Percentiles rank a stretch among this genome's conserved stretches.
Conservation (phyloP, 1,284 basidiomycete genomes). For the Leccinum fuscescens region DNA sequence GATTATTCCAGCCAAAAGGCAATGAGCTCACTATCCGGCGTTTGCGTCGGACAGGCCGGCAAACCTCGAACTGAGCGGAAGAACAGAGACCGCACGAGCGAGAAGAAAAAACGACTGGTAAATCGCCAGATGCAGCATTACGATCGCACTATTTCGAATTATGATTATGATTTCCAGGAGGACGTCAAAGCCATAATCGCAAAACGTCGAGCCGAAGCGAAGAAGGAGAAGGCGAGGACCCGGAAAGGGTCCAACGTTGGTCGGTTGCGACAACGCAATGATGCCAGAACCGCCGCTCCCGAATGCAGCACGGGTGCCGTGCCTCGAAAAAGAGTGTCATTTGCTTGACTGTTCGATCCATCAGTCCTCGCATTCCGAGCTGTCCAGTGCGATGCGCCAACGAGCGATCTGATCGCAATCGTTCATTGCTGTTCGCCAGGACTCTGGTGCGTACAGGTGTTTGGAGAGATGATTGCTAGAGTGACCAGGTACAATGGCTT, state of each 20-base stretch:
- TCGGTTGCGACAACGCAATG: slow-evolving; percentile 13
- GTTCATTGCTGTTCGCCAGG: slow-evolving; percentile 7
- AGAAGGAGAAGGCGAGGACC: slow-evolving; percentile 32
- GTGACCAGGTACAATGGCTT: slow-evolving; percentile 12
- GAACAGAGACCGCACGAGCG: slow-evolving; percentile 11
- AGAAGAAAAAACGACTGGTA: slow-evolving; percentile 32
- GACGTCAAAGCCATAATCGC: slow-evolving; percentile 27
- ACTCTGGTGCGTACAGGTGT: background rate
- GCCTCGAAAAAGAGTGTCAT: slow-evolving; percentile 35
- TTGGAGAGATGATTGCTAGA: slow-evolving; percentile 19
- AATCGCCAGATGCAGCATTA: slow-evolving; percentile 21
- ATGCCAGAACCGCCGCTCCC: slow-evolving; percentile 10
- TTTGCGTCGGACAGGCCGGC: slow-evolving; percentile 18
- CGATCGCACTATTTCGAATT: slow-evolving; percentile 14
- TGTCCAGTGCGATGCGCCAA: slow-evolving; percentile 11
- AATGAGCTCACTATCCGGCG: slow-evolving; percentile 21
- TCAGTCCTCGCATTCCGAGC: slow-evolving; percentile 25
- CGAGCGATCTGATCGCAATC: slow-evolving; percentile 31
- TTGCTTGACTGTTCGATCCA: slow-evolving; percentile 26
- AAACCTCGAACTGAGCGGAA: slow-evolving; percentile 17
- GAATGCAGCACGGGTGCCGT: slow-evolving; percentile 9
- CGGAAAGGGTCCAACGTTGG: slow-evolving; percentile 18
- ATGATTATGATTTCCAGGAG: slow-evolving; percentile 24
- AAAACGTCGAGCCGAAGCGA: slow-evolving; percentile 27
- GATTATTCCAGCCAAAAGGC: slow-evolving; percentile 14